Base-by-base conservation (phyloP, 192 early-diverging fungal genomes). In the Gaertneriomyces sp. region DNA sequence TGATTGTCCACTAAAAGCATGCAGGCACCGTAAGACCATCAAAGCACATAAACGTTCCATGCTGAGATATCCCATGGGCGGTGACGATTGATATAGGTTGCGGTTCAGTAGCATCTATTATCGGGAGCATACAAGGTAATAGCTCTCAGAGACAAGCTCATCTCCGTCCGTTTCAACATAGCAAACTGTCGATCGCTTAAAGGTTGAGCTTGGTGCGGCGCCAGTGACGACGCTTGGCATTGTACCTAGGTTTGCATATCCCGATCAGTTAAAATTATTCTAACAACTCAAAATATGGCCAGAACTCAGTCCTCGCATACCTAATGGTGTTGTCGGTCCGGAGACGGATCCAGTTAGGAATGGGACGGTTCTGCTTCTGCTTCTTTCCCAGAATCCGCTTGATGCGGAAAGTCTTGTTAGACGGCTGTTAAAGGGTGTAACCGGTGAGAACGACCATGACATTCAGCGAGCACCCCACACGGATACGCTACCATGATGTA, bases 341-440 rank as follows among this genome's bases (percentile, higher is more conserved):
- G 79, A 96, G 82, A 74, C 93, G 91, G 87, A 95, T 91, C 95
- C 95, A 99, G 78, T 90, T 85, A 62, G 97, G 97, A 71, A 98
- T 83, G 69, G 94, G 93, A 65, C 97, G 91, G 90, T 98, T 96
- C 83, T 99, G 97, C 87, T 92, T 94, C 81, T 84, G 74, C 86
- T 93, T 93, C 92, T 98, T 99, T 79, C 93, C 97, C 79, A 99
- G 87, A 71, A 89, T 90, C 81, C 91, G 89, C 92, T 99, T 99
- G 87, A 89, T 86, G 70, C 82, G 82, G 90, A 94, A 96, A 67
- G 90, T 87, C 91, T 99, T 99, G 86, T 96, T 90, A 74, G 94
- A 91, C 79, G 97, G 94, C 97, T 86, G 25, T 33, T 33, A 33
- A 33, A 33, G 25, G 25, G 25, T 33, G 25, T 2, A 33, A 33